Evolutionary conservation across 2,329 filamentous ascomycete species (phyloP).

Genomic region (Tolypocladium album): DNA sequence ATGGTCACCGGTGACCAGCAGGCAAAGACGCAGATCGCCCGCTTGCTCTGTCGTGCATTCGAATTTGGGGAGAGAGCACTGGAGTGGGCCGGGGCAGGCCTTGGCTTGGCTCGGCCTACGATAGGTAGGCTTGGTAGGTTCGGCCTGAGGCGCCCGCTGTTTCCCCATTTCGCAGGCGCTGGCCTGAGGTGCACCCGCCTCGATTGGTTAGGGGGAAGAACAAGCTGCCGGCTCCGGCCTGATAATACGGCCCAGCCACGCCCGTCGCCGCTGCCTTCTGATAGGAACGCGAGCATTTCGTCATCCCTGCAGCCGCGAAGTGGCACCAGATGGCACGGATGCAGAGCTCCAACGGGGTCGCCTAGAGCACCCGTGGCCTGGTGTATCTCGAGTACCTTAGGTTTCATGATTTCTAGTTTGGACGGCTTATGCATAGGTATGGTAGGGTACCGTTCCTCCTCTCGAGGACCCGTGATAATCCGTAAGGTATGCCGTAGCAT

Average conservation of each 20-base stretch:
- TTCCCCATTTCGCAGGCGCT: background rate
- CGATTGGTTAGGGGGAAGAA: background rate
- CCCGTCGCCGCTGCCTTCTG: background rate
- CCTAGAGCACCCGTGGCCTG: background rate
- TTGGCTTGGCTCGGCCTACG: background rate
- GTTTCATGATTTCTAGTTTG: background rate
- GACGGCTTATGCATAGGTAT: too few species aligned
- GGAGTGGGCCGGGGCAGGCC: background rate
- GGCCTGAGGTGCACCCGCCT: background rate
- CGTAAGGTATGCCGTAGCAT: too few species aligned
- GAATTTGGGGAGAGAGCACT: background rate
- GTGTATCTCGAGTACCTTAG: background rate
- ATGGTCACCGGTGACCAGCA: background rate
- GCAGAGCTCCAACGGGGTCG: background rate
- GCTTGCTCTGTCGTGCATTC: background rate
- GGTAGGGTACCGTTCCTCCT: background rate
- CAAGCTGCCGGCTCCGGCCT: background rate
- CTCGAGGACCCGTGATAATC: background rate
- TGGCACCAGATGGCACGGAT: too few species aligned
- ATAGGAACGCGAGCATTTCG: background rate
- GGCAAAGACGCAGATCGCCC: background rate
- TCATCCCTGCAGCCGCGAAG: background rate
- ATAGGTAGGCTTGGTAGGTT: too few species aligned
- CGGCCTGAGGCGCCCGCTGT: background rate
- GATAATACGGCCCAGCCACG: background rate